phyloP scores from a whole-genome alignment of 1,139 yeast genomes.

The Candida sanyaensis region DNA sequence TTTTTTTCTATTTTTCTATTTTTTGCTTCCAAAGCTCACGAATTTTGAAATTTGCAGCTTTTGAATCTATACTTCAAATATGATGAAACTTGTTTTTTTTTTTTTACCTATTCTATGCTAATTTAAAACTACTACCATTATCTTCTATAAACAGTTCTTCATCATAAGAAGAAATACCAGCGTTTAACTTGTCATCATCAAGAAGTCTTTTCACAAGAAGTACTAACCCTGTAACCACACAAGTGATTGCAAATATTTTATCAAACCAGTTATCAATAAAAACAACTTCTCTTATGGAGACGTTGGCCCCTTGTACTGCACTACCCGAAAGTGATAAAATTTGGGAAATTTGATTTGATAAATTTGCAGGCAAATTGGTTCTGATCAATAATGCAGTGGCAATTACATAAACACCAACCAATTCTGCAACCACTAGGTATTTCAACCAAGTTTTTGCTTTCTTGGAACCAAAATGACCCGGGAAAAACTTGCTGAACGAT shows the following conservation, averaged over 20 bases:
- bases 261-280: slow-evolving; percentile 84
- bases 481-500: slow-evolving; percentile 37
- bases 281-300: slow-evolving; percentile 43
- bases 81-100: slow-evolving; percentile 15
- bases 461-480: slow-evolving; percentile 24
- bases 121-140: slow-evolving; percentile 9
- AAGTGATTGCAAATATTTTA: slow-evolving; percentile 61
- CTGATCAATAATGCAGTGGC: slow-evolving; percentile 80
- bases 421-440: slow-evolving; percentile 61
- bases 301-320: slow-evolving; percentile 21
- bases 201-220: slow-evolving; percentile 28
- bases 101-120: slow-evolving; percentile 23
- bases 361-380: slow-evolving; percentile 67
- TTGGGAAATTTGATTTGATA: slow-evolving; percentile 52
- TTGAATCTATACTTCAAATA: slow-evolving; percentile 14
- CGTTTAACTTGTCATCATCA: slow-evolving; percentile 19
- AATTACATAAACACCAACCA: slow-evolving; percentile 75
- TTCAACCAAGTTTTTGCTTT: slow-evolving; percentile 36
- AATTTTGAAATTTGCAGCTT: too few relatives aligned
- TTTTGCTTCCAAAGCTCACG: too few relatives aligned
- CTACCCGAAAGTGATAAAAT: slow-evolving; percentile 43
- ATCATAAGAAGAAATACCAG: slow-evolving; percentile 23
- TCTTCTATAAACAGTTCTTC: slow-evolving; percentile 26
- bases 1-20: too few relatives aligned
- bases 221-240: slow-evolving; percentile 53